Conservation (phyloP, 2,329 filamentous ascomycete genomes). For the Ramichloridium luteum region DNA sequence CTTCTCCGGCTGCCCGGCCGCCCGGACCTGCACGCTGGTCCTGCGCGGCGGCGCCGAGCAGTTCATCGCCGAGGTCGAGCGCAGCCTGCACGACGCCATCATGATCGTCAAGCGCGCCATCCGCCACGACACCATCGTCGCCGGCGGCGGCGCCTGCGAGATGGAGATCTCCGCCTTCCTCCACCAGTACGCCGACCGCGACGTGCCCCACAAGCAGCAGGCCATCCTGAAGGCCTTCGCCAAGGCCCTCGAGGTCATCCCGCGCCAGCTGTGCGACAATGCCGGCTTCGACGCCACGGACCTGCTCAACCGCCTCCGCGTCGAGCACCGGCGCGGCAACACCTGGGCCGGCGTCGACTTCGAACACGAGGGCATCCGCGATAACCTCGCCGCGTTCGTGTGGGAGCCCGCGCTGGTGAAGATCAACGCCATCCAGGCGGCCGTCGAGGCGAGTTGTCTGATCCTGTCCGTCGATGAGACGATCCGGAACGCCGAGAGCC, state of each 20-base stretch:
- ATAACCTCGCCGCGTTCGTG: conserved; percentile 92
- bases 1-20: conserved; percentile 88
- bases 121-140: conserved; percentile 87
- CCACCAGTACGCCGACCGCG: conserved; percentile 83
- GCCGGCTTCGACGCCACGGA: conserved; percentile 97
- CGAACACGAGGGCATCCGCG: conserved; percentile 73
- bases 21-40: conserved; percentile 93
- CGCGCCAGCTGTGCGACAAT: conserved; percentile 94
- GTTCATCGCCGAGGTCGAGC: conserved; percentile 97
- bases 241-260: conserved; percentile 92
- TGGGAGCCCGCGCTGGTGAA: conserved; percentile 97
- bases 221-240: conserved; percentile 95
- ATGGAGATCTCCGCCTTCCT: conserved; percentile 96
- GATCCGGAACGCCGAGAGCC: conserved; percentile 91
- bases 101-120: conserved; percentile 99
- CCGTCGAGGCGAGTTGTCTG: conserved; percentile 87
- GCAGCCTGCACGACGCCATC: conserved; percentile 94
- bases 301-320: conserved; percentile 88
- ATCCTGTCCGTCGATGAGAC: conserved; percentile 97
- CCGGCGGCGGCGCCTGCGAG: conserved; percentile 85
- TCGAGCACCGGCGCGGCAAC: conserved; percentile 88
- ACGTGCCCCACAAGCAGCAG: conserved; percentile 90
- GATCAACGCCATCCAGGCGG: conserved; percentile 92
- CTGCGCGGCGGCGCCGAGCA: conserved; percentile 94
- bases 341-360: conserved; percentile 97